Evolutionary conservation across 768 basidiomycete genomes (phyloP), one percentile per base, ranked within the genome.

Genomic region (Xerocomellus amylosporus): DNA sequence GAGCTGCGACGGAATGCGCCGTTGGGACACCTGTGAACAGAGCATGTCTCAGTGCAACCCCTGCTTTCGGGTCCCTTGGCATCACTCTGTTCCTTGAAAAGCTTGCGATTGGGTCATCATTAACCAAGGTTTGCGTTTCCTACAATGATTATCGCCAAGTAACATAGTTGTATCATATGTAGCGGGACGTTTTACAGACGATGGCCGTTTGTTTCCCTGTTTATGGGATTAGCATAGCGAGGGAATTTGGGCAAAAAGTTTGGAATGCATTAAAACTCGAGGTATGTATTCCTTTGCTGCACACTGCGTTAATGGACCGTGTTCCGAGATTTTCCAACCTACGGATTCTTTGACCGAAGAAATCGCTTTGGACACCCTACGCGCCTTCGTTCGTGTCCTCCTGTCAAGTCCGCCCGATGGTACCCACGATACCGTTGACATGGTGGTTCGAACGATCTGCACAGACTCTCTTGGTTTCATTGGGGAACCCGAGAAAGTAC

Each of bases 231-330:
- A 71, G 71, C 2, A 71, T 84, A 4, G 84, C 84, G 3, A 78
- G 79, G 14, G 79, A 80, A 10, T 79, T 81, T 52, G 88, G 88
- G 1, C 77, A 78, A 4, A 87, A 93, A 58, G 70, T 98, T n/a
- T 97, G 94, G 93, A 94, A 87, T 68, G 79, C 87, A 0, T 69
- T 98, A 33, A 96, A 93, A 67, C 78, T 98, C 24, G 97, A 98
- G 80, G 95, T 90, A 53, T 51, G 42, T 22, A 30, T 49, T 39
- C 19, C 34, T 10, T 46, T 49, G 19, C 31, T 13, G 14, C 31
- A 50, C 7, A 43, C 39, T n/a, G 15, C 51, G 24, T 55, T 24
- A 26, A 50, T 22, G 10, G 13, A 57, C 48, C 19, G 36, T 52
- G 7, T 41, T 41, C 39, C 19, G 59, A 98, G 93, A 89, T 98